These are phyloP conservation scores for Hevea brasiliensis DNA, from an alignment of 345 rosid species.

Conservation along the genomic window DNA sequence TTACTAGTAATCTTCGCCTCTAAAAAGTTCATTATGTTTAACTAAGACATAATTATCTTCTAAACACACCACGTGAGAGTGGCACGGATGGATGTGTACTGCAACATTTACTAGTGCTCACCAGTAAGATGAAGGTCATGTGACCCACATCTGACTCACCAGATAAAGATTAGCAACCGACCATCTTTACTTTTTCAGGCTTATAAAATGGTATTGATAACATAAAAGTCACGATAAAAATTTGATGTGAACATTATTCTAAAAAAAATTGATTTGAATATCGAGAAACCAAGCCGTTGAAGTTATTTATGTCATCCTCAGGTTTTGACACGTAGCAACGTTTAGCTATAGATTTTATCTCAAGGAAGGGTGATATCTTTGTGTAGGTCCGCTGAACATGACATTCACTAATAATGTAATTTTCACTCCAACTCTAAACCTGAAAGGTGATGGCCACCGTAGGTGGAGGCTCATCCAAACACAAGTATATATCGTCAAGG, in stretches of 20 bases:
- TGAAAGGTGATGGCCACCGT: background rate
- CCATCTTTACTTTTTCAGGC: background rate
- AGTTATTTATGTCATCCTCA: background rate
- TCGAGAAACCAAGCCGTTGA: background rate
- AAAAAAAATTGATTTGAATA: background rate
- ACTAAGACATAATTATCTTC: background rate
- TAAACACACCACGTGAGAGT: background rate
- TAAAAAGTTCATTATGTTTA: too few relatives aligned
- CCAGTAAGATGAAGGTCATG: background rate
- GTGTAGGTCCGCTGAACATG: background rate
- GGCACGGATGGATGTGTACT: background rate
- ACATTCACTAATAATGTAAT: background rate
- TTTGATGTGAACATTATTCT: background rate
- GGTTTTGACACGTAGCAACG: background rate
- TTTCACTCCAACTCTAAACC: background rate
- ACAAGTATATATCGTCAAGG: background rate
- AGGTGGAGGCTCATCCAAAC: background rate
- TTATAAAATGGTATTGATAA: too few relatives aligned
- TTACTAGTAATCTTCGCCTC: background rate
- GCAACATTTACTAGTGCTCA: background rate
- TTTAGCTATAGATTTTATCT: conserved; percentile 7
- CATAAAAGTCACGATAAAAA: background rate
- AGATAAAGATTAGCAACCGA: conserved; percentile 7
- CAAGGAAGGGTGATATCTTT: background rate
- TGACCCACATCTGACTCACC: conserved; percentile 19